Conservation (phyloP, 495 filamentous ascomycete genomes). For the Penicillium angulare region DNA sequence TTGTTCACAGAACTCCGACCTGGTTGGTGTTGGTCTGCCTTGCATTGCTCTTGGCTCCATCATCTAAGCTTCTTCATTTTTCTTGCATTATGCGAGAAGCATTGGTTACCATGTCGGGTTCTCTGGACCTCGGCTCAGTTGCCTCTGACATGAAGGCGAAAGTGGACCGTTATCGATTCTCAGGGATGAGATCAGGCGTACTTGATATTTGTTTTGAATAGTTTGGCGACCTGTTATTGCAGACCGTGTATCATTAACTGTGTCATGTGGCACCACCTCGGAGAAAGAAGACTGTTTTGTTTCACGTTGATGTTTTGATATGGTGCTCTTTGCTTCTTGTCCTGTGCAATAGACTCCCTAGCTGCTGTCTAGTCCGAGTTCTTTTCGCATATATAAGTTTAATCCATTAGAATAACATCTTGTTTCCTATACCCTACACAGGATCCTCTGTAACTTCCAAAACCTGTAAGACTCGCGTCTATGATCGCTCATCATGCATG, state of each 20-base stretch:
- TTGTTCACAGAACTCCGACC: constrained; percentile 23
- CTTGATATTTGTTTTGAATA: constrained; percentile 21
- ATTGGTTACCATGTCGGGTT: constrained; percentile 6
- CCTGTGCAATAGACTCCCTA: constrained; percentile 20
- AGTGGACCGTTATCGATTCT: constrained; percentile 21
- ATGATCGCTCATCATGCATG: too few species aligned
- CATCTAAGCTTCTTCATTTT: constrained; percentile 35
- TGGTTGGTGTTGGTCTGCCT: constrained; percentile 47
- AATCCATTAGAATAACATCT: constrained; percentile 29
- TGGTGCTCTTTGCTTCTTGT: constrained; percentile 25
- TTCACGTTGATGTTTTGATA: constrained; percentile 18
- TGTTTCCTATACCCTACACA: too few species aligned
- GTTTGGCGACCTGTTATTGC: constrained; percentile 24
- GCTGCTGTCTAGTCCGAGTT: constrained; percentile 17
- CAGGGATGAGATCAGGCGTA: constrained; percentile 20
- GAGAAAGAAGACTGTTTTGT: constrained; percentile 37
- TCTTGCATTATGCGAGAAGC: constrained; percentile 20
- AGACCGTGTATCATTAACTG: constrained; percentile 36
- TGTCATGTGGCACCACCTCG: constrained; percentile 36
- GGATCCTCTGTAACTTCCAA: too few species aligned
- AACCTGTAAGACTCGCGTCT: too few species aligned
- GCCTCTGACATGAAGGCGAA: constrained; percentile 5
- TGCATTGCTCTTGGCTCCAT: constrained; percentile 52
- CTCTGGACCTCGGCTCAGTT: constrained; percentile 1
- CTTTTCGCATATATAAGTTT: constrained; percentile 25